phyloP scores from a whole-genome alignment of 768 basidiomycete genomes.

The Hericium alpestre region DNA sequence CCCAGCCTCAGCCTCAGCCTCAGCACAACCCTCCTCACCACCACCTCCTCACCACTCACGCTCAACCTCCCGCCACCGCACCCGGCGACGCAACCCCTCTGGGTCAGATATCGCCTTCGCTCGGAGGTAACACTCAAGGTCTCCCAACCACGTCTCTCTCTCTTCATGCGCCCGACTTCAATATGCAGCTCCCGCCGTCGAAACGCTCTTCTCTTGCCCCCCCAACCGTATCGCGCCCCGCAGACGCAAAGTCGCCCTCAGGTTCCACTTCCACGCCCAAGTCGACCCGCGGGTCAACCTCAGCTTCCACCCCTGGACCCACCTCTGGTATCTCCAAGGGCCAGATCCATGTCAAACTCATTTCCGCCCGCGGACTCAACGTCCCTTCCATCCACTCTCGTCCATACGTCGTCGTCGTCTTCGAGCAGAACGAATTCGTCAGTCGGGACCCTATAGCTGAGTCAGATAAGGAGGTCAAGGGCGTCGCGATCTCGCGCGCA shows the following conservation, averaged over 20 bases:
- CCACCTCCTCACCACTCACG: constrained; percentile 18
- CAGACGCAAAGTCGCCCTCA: not conserved
- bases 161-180: constrained; percentile 78
- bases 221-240: constrained; percentile 1
- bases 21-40: constrained; percentile 4
- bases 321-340: constrained; percentile 38
- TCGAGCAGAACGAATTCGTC: constrained; percentile 98
- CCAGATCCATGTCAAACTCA: constrained; percentile 93
- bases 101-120: too few relatives aligned
- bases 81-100: constrained; percentile 21
- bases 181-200: constrained; percentile 52
- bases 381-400: constrained; percentile 54
- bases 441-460: constrained; percentile 81
- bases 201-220: constrained; percentile 22
- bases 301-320: constrained; percentile 22
- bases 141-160: constrained; percentile 55
- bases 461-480: constrained; percentile 81
- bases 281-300: constrained; percentile 20
- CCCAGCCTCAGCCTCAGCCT: constrained; percentile 12
- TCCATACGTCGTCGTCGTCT: constrained; percentile 94
- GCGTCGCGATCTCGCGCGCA: constrained; percentile 54
- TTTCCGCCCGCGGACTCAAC: constrained; percentile 78
- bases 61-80: constrained; percentile 43
- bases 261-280: not conserved
- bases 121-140: constrained; percentile 20